Evolutionary conservation across 139 green algal species (phyloP).

Genomic region (Nannochloris sp.): DNA sequence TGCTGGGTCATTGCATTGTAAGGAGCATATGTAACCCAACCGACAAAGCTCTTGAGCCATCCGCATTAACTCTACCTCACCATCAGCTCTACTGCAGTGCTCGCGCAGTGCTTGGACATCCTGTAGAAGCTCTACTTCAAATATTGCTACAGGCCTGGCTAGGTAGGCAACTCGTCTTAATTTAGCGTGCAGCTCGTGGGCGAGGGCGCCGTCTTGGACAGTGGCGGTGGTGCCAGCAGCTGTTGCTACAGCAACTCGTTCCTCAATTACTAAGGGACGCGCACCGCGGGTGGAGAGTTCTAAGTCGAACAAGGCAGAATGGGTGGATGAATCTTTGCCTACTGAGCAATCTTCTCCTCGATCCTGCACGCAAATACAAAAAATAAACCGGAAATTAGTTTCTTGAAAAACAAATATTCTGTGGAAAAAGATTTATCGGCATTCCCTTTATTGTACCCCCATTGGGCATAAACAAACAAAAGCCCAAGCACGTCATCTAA

Average conservation of each 20-base stretch:
- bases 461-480: too few species aligned
- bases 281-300: slow-evolving; percentile 11
- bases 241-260: not conserved
- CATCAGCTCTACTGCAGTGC: not conserved
- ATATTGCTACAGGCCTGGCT: slow-evolving; percentile 16
- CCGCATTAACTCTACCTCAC: slow-evolving; percentile 4
- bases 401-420: too few species aligned
- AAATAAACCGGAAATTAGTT: too few species aligned
- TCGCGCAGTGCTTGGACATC: slow-evolving; percentile 6
- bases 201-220: slow-evolving; percentile 5
- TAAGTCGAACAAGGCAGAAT: slow-evolving; percentile 29
- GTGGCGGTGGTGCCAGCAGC: not conserved
- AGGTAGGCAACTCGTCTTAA: slow-evolving; percentile 28
- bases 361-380: too few species aligned
- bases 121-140: slow-evolving; percentile 33
- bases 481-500: too few species aligned
- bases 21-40: slow-evolving; percentile 10
- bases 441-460: too few species aligned
- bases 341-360: slow-evolving; percentile 1
- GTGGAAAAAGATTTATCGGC: too few species aligned
- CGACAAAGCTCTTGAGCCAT: slow-evolving; percentile 11
- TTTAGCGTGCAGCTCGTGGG: not conserved
- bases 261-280: not conserved
- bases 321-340: slow-evolving; percentile 25
- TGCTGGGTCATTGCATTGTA: slow-evolving; percentile 1